Evolutionary conservation across 2,329 filamentous ascomycete genomes (phyloP).

Genomic region (Microdochium paspali): DNA sequence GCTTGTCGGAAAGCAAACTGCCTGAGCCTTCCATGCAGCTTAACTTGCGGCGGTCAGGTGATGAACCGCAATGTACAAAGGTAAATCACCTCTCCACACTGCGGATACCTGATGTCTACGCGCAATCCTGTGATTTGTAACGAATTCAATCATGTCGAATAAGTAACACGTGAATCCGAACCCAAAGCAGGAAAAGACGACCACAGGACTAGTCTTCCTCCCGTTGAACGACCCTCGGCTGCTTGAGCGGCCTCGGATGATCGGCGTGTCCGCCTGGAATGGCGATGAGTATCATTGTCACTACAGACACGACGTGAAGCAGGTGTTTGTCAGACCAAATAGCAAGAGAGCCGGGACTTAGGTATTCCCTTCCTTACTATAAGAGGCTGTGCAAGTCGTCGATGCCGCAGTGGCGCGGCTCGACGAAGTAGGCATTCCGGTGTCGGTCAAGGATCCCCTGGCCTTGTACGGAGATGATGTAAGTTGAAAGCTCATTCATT

Average conservation of each 20-base stretch:
- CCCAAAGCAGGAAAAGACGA: too few relatives aligned
- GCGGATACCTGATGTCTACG: too few relatives aligned
- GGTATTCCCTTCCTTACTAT: not conserved
- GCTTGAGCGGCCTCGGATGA: not conserved
- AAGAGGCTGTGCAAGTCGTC: not conserved
- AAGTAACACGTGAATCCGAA: too few relatives aligned
- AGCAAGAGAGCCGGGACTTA: not conserved
- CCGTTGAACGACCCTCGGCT: not conserved
- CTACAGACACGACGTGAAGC: not conserved
- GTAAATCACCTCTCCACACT: too few relatives aligned
- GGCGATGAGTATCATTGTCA: not conserved
- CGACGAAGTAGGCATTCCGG: not conserved
- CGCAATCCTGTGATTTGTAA: too few relatives aligned
- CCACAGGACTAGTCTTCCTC: too few relatives aligned
- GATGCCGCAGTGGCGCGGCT: not conserved
- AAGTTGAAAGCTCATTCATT: not conserved
- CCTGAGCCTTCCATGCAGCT: too few relatives aligned
- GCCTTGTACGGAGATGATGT: not conserved
- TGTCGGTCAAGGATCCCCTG: not conserved
- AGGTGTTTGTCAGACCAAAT: not conserved
- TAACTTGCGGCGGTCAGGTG: too few relatives aligned
- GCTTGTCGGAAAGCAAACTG: too few relatives aligned
- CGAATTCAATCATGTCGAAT: too few relatives aligned
- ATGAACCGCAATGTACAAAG: too few relatives aligned
- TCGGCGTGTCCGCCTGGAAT: not conserved